These are phyloP conservation scores for Sodiomyces alkalinus DNA, from an alignment of 2,329 filamentous ascomycete species.

Conservation along the genomic window DNA sequence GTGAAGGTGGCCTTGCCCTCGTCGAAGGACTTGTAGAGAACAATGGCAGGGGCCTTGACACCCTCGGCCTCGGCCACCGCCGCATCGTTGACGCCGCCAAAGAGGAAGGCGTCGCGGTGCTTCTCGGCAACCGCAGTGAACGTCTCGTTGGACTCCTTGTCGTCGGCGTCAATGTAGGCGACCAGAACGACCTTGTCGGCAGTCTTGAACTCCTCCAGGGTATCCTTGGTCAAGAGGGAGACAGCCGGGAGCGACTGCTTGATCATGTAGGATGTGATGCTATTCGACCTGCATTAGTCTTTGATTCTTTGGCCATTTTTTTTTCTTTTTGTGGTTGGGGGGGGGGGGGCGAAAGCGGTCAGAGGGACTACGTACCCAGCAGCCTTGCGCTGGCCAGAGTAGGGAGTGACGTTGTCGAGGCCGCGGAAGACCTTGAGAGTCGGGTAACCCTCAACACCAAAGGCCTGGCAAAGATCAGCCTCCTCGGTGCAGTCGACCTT, in stretches of 20 bases:
- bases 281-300: constrained; percentile 12
- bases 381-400: constrained; percentile 81
- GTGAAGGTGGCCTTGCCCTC: constrained; percentile 82
- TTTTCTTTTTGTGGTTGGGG: constrained; percentile 3
- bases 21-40: constrained; percentile 96
- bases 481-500: constrained; percentile 96
- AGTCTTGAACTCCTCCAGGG: constrained; percentile 90
- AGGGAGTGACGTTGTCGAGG: constrained; percentile 62
- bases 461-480: constrained; percentile 75
- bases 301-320: not conserved
- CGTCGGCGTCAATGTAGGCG: constrained; percentile 66
- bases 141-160: constrained; percentile 77
- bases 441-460: constrained; percentile 92
- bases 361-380: constrained; percentile 37
- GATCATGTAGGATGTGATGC: constrained; percentile 78
- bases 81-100: constrained; percentile 74
- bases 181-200: constrained; percentile 93
- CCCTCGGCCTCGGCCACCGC: constrained; percentile 79
- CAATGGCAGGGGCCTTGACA: constrained; percentile 71
- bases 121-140: constrained; percentile 60
- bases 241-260: constrained; percentile 95
- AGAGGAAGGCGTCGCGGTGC: constrained; percentile 82
- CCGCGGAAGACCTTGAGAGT: constrained; percentile 99
- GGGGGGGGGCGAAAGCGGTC: not conserved
- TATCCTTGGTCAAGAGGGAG: constrained; percentile 65